A percentile compares a stretch with the other conserved stretches of the same genome.
Conservation (phyloP, 208 protist species). For the Zelonia costaricensis region DNA sequence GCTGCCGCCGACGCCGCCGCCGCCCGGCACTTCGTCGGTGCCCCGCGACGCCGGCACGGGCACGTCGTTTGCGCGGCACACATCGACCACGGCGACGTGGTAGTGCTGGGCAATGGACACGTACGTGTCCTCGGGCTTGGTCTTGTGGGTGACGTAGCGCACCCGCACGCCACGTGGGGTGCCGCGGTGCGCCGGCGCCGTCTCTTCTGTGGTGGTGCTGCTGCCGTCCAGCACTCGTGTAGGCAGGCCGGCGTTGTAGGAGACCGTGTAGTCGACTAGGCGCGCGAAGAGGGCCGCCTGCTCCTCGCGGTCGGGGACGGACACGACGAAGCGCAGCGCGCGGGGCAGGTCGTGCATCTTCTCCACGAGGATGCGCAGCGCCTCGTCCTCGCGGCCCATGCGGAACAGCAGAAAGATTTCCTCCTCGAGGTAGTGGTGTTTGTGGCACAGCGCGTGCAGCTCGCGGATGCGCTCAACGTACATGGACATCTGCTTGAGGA, state of each 20-base stretch:
- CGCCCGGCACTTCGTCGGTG: not conserved
- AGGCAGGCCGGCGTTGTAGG: constrained; percentile 37
- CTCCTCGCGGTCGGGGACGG: constrained; percentile 49
- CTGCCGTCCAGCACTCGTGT: not conserved
- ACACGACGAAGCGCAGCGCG: constrained; percentile 26
- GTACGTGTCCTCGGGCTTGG: constrained; percentile 50
- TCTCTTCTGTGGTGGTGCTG: not conserved
- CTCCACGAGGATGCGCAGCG: constrained; percentile 64
- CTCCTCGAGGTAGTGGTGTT: constrained; percentile 62
- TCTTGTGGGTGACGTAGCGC: constrained; percentile 43
- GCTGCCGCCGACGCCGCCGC: not conserved
- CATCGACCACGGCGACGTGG: constrained; percentile 25
- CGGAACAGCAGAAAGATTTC: constrained; percentile 70
- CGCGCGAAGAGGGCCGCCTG: constrained; percentile 54
- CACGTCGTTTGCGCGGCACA: constrained; percentile 26
- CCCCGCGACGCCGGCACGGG: too few relatives aligned
- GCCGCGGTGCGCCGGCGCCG: too few relatives aligned
- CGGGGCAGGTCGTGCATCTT: constrained; percentile 29
- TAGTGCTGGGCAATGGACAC: constrained; percentile 49
- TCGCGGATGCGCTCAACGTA: constrained; percentile 63
- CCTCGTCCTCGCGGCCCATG: constrained; percentile 83
- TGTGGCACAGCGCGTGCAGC: constrained; percentile 70
- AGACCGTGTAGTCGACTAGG: constrained; percentile 48
- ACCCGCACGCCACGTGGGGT: constrained; percentile 1
- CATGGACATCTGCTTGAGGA: constrained; percentile 61